Base-by-base conservation (phyloP, 176 grass and related monocot genomes). In the Otatea glauca region DNA sequence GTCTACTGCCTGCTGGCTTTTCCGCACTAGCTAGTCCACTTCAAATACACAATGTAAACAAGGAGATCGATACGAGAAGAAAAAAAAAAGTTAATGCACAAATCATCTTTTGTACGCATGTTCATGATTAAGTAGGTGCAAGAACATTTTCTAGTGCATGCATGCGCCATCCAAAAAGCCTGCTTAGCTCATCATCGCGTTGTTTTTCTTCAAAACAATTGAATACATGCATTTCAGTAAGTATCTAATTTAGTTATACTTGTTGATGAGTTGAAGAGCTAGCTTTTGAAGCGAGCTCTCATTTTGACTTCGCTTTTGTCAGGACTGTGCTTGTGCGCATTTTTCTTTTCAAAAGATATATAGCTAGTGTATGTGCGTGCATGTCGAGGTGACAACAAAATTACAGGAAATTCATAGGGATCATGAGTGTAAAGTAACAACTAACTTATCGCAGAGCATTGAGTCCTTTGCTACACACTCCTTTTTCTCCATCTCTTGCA, bases 381-480 rank as follows among this genome's bases (percentile, higher is more conserved):
- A 39, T 45, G 62, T 43, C 80, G 69, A 87, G 85, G 80, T 48
- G 85, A 58, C 80, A 68, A 70, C 80, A 84, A 87, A 91, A 80
- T 74, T 74, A 84, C 43, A 84, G 77, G 81, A 43, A 87, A 87
- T 87, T 91, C 85, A 87, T 91, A 84, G 85, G 89, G 89, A 91
- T 91, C 89, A 84, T 91, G 80, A 75, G 69, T 80, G 89, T 84
- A 84, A 91, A 91, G 85, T 62, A 37, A 60, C 51, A 80, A 60
- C 80, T 21, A 91, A 70, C 85, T 84, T 54, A 79, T 54, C 62
- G 74, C 79, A 67, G 65, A 75, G 78, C 78, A n/a, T 49, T 51
- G 75, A 51, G 66, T 79, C 84, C 44, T 51, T 69, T 5, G 32
- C 34, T 20, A 32, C 43, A 60, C 16, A 3, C 68, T 39, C 23